Percentiles rank a stretch among this genome's conserved stretches.
These are phyloP conservation scores for Monilinia fructigena DNA, from an alignment of 2,329 filamentous ascomycete species.

Conservation along the genomic window DNA sequence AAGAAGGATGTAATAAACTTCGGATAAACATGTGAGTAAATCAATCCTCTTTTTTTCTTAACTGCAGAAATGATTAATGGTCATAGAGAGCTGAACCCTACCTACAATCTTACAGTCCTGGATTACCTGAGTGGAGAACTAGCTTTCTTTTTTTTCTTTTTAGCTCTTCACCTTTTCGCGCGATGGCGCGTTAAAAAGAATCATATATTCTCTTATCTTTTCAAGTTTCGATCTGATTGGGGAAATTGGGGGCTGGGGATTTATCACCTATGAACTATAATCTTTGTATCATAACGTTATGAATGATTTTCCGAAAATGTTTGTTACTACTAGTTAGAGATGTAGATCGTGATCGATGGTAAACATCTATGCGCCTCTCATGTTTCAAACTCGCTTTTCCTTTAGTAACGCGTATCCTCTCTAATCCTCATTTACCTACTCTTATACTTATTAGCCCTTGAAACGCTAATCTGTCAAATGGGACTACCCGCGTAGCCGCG, in stretches of 20 bases:
- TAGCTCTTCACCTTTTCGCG: neutral
- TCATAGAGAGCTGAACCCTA: constrained; percentile 4
- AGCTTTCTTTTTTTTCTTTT: neutral
- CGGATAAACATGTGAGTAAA: neutral
- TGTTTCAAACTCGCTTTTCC: neutral
- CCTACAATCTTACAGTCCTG: neutral
- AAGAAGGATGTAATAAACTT: constrained; percentile 1
- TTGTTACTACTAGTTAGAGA: neutral
- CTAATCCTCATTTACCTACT: neutral
- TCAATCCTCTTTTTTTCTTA: neutral
- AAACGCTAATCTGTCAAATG: constrained; percentile 20
- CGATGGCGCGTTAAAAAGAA: constrained; percentile 3
- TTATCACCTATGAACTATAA: neutral
- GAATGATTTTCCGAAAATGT: neutral
- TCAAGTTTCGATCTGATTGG: neutral
- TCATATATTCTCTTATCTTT: constrained; percentile 1
- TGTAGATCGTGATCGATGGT: neutral
- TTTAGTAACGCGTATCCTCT: constrained; percentile 3
- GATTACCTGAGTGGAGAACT: constrained; percentile 13
- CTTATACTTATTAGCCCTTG: neutral
- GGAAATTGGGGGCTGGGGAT: constrained; percentile 15
- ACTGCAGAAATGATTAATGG: neutral
- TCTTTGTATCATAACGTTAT: no score
- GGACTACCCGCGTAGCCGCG: constrained; percentile 24
- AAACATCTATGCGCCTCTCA: constrained; percentile 1